Conservation (phyloP, 2,329 filamentous ascomycete species). For the Akanthomyces lecanii region DNA sequence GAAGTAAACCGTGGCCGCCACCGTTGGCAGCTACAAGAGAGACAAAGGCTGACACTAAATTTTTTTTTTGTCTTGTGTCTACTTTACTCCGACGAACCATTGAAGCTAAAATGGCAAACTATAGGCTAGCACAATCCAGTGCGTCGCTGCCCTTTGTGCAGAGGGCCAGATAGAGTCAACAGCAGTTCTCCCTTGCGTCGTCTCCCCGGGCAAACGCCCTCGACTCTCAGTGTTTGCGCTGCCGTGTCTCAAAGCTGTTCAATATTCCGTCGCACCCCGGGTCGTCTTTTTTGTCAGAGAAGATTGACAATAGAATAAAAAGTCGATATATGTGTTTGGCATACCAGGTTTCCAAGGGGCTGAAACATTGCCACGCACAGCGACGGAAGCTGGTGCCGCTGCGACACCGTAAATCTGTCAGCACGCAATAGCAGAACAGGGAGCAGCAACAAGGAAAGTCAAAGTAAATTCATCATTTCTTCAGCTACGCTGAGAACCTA, state of each 20-base stretch:
- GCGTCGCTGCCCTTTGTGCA: background rate
- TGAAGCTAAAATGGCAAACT: background rate
- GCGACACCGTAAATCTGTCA: too few relatives aligned
- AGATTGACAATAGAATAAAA: background rate
- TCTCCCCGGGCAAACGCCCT: background rate
- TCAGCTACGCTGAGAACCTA: background rate
- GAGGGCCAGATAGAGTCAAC: too few relatives aligned
- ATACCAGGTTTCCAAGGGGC: too few relatives aligned
- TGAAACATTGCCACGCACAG: too few relatives aligned
- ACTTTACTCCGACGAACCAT: background rate
- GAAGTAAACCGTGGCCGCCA: background rate
- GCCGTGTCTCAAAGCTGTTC: background rate
- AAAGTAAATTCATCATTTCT: background rate
- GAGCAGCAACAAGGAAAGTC: background rate
- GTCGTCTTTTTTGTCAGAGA: background rate
- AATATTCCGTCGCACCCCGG: background rate
- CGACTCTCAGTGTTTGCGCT: too few relatives aligned
- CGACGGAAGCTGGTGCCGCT: too few relatives aligned
- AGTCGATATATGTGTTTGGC: too few relatives aligned
- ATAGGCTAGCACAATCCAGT: background rate
- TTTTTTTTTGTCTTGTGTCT: background rate
- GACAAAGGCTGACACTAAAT: too few relatives aligned
- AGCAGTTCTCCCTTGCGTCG: background rate
- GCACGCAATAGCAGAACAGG: background rate
- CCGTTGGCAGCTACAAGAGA: background rate